Base-by-base conservation (phyloP, 1,284 basidiomycete genomes). In the Moniliophthora roreri region DNA sequence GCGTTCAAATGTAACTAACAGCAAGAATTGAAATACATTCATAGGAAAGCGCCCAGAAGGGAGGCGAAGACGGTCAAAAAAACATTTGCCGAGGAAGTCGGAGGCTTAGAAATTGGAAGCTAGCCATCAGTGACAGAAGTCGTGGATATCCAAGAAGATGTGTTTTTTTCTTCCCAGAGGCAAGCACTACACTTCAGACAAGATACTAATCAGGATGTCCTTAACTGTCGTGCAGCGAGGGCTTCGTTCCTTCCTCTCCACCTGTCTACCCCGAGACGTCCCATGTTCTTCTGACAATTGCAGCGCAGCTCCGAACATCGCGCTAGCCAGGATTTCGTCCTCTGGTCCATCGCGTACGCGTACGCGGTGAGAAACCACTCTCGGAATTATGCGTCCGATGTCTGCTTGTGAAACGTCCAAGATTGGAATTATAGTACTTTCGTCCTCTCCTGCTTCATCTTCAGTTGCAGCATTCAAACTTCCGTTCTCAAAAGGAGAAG, bases 401-500 rank as follows among this genome's bases (percentile, higher is more conserved):
- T 90, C 85, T 54, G 84, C 84, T 63, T 89, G 85, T 7, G 83
- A 82, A 2, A 87, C 79, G 55, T 87, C 84, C 60, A 87, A 66
- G 42, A 75, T 67, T 20, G 52, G 54, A 9, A 52, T 16, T 6
- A 11, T 6, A 21, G 5, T 28, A 24, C 41, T 16, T 20, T 10
- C 8, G 21, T 39, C 46, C 26, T 48, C 24, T 26, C 32, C 10
- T 20, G 8, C 18, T 24, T 37, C 10, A 10, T 50, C 36, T 64
- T 61, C 13, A 54, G 2, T 28, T 23, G 16, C 42, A 16, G 18
- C 15, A 26, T 49, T 36, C 16, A 39, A 8, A 18, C 40, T 50
- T 44, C 41, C 26, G 21, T 20, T 13, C 11, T 37, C 15, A 21
- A 32, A 51, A n/a, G 21, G 41, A 20, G 40, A 44, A 50, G 24